Conservation (phyloP, 169 alveolate genomes). For the Eimeria acervulina region DNA sequence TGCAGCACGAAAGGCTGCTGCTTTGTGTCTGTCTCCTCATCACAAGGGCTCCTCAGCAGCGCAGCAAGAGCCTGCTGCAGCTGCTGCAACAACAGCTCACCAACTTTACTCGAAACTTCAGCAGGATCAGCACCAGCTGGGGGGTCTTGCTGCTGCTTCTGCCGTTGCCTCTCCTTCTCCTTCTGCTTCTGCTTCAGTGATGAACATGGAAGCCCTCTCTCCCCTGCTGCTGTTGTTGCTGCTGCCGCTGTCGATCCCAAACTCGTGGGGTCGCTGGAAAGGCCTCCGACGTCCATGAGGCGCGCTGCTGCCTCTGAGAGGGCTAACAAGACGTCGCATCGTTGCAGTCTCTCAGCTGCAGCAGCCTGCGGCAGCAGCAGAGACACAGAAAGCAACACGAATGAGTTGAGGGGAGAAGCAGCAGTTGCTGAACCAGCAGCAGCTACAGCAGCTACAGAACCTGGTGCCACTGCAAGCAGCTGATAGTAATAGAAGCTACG, state of each 20-base stretch:
- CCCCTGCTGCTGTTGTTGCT: slow-evolving; percentile 9
- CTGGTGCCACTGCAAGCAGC: slow-evolving; percentile 10
- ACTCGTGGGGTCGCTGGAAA: neutral
- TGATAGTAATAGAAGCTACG: neutral
- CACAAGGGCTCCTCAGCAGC: neutral
- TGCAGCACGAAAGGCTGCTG: slow-evolving; percentile 54
- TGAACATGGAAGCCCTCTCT: neutral
- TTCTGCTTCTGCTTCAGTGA: slow-evolving; percentile 33
- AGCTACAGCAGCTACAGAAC: neutral
- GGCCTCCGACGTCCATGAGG: neutral
- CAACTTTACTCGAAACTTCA: neutral
- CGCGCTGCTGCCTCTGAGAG: slow-evolving; percentile 62
- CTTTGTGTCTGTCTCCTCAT: neutral
- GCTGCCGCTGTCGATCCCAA: neutral
- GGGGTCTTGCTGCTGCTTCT: neutral
- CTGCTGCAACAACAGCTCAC: slow-evolving; percentile 56
- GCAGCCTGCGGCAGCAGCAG: slow-evolving; percentile 54
- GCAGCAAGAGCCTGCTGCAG: slow-evolving; percentile 56
- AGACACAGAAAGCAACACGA: neutral
- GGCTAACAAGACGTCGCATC: slow-evolving; percentile 41
- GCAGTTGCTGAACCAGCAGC: neutral
- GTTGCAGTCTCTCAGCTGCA: slow-evolving; percentile 46
- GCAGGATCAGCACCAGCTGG: neutral
- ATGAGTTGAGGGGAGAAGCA: neutral
- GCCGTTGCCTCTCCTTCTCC: slow-evolving; percentile 18